These are phyloP conservation scores for Yamadazyma friedrichii DNA, from an alignment of 1,139 yeast species.

Conservation along the genomic window DNA sequence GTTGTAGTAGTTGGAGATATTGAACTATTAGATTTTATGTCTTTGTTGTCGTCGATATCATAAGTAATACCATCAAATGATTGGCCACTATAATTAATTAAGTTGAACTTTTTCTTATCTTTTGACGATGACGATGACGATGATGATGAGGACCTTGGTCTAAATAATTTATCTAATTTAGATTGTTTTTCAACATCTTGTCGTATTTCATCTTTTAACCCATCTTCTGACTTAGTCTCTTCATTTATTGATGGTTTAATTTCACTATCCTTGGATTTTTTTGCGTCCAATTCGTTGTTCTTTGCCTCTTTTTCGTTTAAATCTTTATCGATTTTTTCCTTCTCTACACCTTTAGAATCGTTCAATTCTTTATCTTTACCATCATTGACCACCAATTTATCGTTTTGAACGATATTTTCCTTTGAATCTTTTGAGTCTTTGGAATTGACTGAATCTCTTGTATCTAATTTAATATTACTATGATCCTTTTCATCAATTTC, in stretches of 20 bases:
- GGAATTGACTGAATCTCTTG: neutral
- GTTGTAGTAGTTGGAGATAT: conserved; percentile 3
- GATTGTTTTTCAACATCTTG: conserved; percentile 7
- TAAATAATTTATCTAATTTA: conserved; percentile 15
- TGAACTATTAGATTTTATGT: neutral
- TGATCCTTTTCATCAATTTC: conserved; percentile 5
- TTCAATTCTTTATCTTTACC: neutral
- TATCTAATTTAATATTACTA: conserved; percentile 1
- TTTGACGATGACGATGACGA: conserved; percentile 4
- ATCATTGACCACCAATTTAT: neutral
- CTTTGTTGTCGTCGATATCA: neutral
- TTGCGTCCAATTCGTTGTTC: neutral
- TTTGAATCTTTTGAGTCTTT: neutral
- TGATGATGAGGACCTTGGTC: conserved; percentile 13
- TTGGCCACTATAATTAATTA: conserved; percentile 15
- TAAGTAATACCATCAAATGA: conserved; percentile 14
- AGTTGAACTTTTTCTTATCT: conserved; percentile 14
- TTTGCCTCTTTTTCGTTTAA: neutral
- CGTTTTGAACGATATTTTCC: neutral
- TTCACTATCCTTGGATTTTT: neutral
- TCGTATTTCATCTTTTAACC: conserved; percentile 1
- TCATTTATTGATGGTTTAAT: neutral
- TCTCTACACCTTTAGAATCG: neutral
- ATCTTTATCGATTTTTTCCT: neutral
- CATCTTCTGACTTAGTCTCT: neutral